Evolutionary conservation across 176 grass and related monocot species (phyloP).

Genomic region (Triticum monococcum): DNA sequence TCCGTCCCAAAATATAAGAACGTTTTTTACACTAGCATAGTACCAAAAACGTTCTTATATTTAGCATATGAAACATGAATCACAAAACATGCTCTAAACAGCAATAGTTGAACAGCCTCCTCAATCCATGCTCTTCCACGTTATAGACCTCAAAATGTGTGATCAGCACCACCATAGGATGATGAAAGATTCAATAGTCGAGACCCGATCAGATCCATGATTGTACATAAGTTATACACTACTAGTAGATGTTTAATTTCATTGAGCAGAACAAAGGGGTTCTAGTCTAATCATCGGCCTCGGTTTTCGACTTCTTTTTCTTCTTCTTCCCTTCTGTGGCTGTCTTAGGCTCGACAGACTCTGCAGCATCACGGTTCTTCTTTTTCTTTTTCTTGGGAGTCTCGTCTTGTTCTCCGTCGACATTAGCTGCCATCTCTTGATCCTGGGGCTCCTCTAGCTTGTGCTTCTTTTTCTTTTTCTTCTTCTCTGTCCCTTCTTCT

Average conservation of each 20-base stretch:
- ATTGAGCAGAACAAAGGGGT: not conserved
- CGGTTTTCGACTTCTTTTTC: slow-evolving; percentile 52
- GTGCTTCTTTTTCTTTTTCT: slow-evolving; percentile 32
- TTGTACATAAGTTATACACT: not conserved
- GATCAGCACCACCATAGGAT: not conserved
- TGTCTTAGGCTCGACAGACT: slow-evolving; percentile 35
- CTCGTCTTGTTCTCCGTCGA: not conserved
- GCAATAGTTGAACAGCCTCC: not conserved
- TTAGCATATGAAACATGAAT: not conserved
- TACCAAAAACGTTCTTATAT: too few relatives aligned
- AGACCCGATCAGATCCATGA: not conserved
- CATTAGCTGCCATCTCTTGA: slow-evolving; percentile 1
- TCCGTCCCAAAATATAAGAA: too few relatives aligned
- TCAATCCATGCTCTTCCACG: not conserved
- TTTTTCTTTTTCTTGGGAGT: slow-evolving; percentile 70
- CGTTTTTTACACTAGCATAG: too few relatives aligned
- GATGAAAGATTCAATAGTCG: not conserved
- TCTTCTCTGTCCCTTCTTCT: slow-evolving; percentile 60
- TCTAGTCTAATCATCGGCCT: slow-evolving; percentile 20
- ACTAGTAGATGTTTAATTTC: not conserved
- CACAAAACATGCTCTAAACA: not conserved
- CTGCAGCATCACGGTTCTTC: slow-evolving; percentile 40
- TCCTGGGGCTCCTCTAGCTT: slow-evolving; percentile 47
- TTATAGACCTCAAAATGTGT: not conserved
- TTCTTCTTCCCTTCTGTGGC: slow-evolving; percentile 57